Base-by-base conservation (phyloP, 257 asterid genomes). In the Ballota nigra region DNA sequence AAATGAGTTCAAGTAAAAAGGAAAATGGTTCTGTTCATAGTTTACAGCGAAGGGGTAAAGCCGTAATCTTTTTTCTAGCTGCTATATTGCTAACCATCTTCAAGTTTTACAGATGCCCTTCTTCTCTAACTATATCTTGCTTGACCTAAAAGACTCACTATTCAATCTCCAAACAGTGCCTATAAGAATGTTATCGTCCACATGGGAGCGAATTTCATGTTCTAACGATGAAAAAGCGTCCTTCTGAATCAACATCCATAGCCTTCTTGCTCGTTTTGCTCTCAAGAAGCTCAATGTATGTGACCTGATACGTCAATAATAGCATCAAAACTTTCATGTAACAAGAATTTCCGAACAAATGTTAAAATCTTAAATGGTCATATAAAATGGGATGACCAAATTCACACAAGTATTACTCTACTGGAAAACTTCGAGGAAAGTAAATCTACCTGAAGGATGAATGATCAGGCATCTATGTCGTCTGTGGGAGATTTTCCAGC, bases 401-500 rank as follows among this genome's bases (percentile, higher is more conserved):
- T n/a, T n/a, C n/a, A n/a, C n/a, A n/a, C n/a, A n/a, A n/a, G n/a
- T n/a, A n/a, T n/a, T n/a, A n/a, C n/a, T n/a, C n/a, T n/a, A n/a
- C n/a, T n/a, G n/a, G n/a, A n/a, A n/a, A n/a, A n/a, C n/a, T n/a
- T n/a, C 59, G 63, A 73, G 72, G 58, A 15, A 15, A 33, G 40
- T 23, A 68, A 26, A 63, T 68, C 63, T 1, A 80, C 82, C 79
- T 69, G 68, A 52, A 61, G 20, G 61, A 33, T 15, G 57, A 66
- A 55, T 29, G 15, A 3, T 77, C 77, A 83, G 19, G 83, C 79
- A 18, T 70, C 71, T 68, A 41, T 24, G 47, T 72, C 11, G 9
- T 63, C 73, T 8, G 80, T 36, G 56, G 83, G 56, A 31, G 78
- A 72, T 67, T 72, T 81, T 1, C 31, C 63, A 1, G 75, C 15